A percentile compares a stretch with the other conserved stretches of the same genome.
phyloP scores from a whole-genome alignment of 306 rosid genomes.

The Urtica urens region DNA sequence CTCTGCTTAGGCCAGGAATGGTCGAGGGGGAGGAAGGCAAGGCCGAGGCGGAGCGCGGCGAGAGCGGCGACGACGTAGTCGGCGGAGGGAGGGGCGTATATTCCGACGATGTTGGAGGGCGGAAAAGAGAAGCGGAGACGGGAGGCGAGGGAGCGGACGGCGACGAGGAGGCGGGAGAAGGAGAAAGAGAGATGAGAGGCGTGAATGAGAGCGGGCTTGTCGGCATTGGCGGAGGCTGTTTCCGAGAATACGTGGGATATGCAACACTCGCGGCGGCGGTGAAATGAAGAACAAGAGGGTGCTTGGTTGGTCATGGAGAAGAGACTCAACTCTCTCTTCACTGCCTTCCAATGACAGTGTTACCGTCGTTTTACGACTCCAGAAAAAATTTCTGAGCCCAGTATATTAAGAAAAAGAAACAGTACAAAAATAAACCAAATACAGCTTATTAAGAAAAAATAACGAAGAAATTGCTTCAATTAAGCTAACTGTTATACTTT shows the following conservation, averaged over 20 bases:
- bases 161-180: constrained; percentile 37
- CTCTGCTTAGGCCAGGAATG: constrained; percentile 70
- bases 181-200: constrained; percentile 50
- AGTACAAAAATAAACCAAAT: too few species aligned
- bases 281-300: too few species aligned
- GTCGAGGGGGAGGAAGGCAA: constrained; percentile 79
- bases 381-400: too few species aligned
- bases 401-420: too few species aligned
- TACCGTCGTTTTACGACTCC: too few species aligned
- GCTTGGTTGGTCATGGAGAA: neutral
- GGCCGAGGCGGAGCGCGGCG: constrained; percentile 58
- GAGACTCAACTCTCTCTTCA: neutral
- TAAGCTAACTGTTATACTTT: too few species aligned
- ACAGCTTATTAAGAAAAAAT: too few species aligned
- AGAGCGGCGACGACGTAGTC: constrained; percentile 70
- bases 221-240: constrained; percentile 37
- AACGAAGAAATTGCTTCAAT: too few species aligned
- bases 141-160: constrained; percentile 50
- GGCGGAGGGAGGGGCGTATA: constrained; percentile 64
- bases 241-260: constrained; percentile 54
- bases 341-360: too few species aligned
- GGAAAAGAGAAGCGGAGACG: constrained; percentile 44
- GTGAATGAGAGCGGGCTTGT: constrained; percentile 55
- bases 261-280: constrained; percentile 29
- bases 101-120: constrained; percentile 56